phyloP scores from a whole-genome alignment of 257 asterid species.

The Paulownia fortunei region DNA sequence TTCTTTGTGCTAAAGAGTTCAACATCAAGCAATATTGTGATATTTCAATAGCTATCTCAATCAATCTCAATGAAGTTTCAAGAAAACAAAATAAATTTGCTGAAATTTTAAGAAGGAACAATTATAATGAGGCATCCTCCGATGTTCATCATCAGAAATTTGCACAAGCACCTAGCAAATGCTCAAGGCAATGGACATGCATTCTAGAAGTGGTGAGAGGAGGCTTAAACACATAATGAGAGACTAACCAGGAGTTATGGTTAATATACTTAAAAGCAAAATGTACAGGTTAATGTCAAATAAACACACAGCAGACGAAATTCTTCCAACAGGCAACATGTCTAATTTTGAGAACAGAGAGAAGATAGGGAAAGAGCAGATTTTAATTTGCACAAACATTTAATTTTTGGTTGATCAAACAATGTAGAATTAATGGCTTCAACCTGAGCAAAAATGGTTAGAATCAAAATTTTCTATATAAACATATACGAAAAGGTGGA shows the following conservation, averaged over 20 bases:
- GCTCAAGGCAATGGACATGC: not conserved
- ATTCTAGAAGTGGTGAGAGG: slow-evolving; percentile 1
- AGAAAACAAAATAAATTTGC: not conserved
- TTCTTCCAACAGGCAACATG: not conserved
- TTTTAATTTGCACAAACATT: not conserved
- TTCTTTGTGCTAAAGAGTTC: not conserved
- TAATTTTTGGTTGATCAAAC: not conserved
- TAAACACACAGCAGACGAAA: not conserved
- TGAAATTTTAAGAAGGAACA: not conserved
- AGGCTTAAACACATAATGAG: not conserved
- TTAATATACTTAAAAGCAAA: not conserved
- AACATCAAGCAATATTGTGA: not conserved
- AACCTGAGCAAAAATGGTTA: not conserved
- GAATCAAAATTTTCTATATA: not conserved
- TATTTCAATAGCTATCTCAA: not conserved
- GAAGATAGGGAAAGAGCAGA: not conserved
- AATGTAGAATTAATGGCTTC: not conserved
- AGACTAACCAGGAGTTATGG: not conserved
- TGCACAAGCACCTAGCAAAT: not conserved
- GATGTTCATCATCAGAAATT: not conserved
- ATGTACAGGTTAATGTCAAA: not conserved
- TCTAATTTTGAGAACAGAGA: not conserved
- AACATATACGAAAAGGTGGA: not conserved
- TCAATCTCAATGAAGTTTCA: not conserved
- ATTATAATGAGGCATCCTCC: not conserved